phyloP scores from a whole-genome alignment of 164 flowering plant species.

The Magnolia officinalis region DNA sequence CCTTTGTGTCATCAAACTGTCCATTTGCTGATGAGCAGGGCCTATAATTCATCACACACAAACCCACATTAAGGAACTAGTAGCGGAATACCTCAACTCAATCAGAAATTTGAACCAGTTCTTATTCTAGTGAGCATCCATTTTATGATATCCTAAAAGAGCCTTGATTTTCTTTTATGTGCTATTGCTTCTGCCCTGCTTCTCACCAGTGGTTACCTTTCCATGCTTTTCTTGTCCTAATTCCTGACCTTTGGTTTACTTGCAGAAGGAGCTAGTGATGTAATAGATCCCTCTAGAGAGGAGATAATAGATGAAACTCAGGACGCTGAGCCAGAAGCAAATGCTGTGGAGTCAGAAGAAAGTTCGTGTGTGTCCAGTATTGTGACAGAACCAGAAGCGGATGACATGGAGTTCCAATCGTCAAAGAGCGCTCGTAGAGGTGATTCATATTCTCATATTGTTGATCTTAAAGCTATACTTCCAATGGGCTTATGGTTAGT shows the following conservation, averaged over 20 bases:
- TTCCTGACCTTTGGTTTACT: slow-evolving; percentile 3
- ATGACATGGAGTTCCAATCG: slow-evolving; percentile 42
- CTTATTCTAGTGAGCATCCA: too few species aligned
- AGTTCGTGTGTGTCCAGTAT: slow-evolving; percentile 42
- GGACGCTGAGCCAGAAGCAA: slow-evolving; percentile 18
- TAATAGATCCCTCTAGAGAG: slow-evolving; percentile 37
- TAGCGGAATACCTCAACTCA: too few species aligned
- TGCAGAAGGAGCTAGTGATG: slow-evolving; percentile 45
- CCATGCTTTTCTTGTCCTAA: slow-evolving; percentile 2
- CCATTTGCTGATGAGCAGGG: too few species aligned
- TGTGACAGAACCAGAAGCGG: slow-evolving; percentile 34
- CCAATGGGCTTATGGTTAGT: neutral
- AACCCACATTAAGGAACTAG: too few species aligned
- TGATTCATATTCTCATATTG: slow-evolving; percentile 15
- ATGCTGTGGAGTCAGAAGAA: slow-evolving; percentile 30
- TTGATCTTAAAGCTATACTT: neutral
- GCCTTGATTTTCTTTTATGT: neutral
- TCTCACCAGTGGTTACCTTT: neutral
- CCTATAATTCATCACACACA: too few species aligned
- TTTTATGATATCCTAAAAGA: too few species aligned
- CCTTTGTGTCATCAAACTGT: too few species aligned
- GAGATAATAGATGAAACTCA: slow-evolving; percentile 16
- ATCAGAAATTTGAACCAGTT: too few species aligned
- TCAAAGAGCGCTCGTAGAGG: slow-evolving; percentile 37
- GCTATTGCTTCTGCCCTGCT: neutral